Evolutionary conservation across 371 early-diverging fungal species (phyloP).

Genomic region (Rhizopus arrhizus): DNA sequence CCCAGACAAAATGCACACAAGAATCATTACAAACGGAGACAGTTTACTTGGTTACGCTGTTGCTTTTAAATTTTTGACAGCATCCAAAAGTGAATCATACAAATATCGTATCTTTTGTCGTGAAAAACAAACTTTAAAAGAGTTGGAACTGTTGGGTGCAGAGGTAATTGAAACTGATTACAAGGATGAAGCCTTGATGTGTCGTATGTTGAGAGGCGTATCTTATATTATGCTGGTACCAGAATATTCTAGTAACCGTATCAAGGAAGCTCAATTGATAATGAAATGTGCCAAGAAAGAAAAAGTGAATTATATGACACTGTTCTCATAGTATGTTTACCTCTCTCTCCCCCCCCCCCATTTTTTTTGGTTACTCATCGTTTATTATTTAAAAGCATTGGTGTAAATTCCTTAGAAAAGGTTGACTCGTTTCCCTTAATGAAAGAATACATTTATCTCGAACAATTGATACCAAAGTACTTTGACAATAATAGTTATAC

Average conservation of each 20-base stretch:
- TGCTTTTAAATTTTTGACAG: conserved; percentile 21
- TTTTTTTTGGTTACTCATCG: neutral
- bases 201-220: conserved; percentile 6
- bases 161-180: conserved; percentile 22
- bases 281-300: conserved; percentile 18
- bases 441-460: conserved; percentile 6
- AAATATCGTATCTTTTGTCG: conserved; percentile 23
- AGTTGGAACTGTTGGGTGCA: conserved; percentile 23
- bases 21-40: conserved; percentile 25
- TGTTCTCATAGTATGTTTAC: conserved; percentile 18
- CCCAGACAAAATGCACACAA: conserved; percentile 2
- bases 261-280: conserved; percentile 11
- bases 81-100: neutral
- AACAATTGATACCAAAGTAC: neutral
- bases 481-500: conserved; percentile 13
- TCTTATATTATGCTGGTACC: conserved; percentile 22
- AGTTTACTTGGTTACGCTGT: conserved; percentile 30
- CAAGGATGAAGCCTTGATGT: conserved; percentile 7
- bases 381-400: conserved; percentile 14
- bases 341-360: no score
- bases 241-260: conserved; percentile 9
- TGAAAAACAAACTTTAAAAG: conserved; percentile 17
- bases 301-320: conserved; percentile 19
- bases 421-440: neutral
- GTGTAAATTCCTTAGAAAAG: conserved; percentile 1